A percentile compares a stretch with the other conserved stretches of the same genome.
These are phyloP conservation scores for Hymenoscyphus scutula DNA, from an alignment of 2,329 filamentous ascomycete genomes.

Conservation along the genomic window DNA sequence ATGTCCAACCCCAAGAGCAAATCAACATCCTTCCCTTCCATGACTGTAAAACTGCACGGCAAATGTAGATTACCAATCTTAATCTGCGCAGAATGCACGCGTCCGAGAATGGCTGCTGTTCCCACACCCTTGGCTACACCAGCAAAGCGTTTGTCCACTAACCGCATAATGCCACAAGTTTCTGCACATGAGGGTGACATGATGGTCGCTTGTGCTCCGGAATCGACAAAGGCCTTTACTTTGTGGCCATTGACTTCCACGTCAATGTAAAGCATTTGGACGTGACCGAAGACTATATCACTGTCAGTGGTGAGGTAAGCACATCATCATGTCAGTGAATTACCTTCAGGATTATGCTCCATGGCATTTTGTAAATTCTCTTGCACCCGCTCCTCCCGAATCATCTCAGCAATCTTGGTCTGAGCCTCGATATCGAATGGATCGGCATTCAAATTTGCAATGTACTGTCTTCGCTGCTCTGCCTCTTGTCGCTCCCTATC, in stretches of 20 bases:
- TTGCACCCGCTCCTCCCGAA: constrained; percentile 88
- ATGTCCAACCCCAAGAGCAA: constrained; percentile 92
- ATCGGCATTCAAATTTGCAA: constrained; percentile 84
- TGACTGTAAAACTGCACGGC: constrained; percentile 95
- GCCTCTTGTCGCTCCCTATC: constrained; percentile 70
- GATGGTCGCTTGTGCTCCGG: constrained; percentile 95
- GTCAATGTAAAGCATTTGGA: constrained; percentile 94
- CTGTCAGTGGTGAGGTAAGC: constrained; percentile 13
- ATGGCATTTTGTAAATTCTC: constrained; percentile 96
- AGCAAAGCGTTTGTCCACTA: constrained; percentile 88
- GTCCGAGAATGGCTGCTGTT: constrained; percentile 89
- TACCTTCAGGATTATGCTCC: constrained; percentile 96
- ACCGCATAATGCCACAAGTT: constrained; percentile 89
- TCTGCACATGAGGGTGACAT: constrained; percentile 96
- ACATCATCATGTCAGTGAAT: constrained; percentile 33
- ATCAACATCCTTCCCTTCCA: constrained; percentile 98
- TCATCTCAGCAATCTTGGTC: constrained; percentile 92
- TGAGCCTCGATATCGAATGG: constrained; percentile 94
- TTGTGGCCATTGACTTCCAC: constrained; percentile 91
- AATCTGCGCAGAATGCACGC: constrained; percentile 93
- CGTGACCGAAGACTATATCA: constrained; percentile 77
- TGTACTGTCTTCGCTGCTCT: constrained; percentile 75
- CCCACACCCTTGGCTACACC: constrained; percentile 92
- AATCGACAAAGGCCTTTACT: constrained; percentile 95
- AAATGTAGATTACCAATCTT: constrained; percentile 85